Percentiles rank a stretch among this genome's conserved stretches.
These are phyloP conservation scores for Saposhnikovia divaricata DNA, from an alignment of 129 eudicot genomes.

Conservation along the genomic window DNA sequence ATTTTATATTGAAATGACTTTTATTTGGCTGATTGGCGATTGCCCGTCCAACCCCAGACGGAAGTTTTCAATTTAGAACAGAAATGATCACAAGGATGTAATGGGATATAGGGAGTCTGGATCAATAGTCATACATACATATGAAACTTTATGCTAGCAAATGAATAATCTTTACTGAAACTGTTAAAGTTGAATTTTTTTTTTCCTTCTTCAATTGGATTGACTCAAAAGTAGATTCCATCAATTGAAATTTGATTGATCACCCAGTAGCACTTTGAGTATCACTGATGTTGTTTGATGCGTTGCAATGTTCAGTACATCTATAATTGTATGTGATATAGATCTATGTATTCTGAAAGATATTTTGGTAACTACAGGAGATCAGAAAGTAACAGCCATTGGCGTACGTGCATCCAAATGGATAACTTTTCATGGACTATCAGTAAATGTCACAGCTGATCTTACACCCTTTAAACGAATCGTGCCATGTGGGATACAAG, in stretches of 20 bases:
- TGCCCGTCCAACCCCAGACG: neutral
- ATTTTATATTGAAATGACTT: neutral
- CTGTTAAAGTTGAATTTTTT: neutral
- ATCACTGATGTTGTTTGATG: neutral
- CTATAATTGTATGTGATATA: neutral
- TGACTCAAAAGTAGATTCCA: neutral
- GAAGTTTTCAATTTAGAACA: neutral
- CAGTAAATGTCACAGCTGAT: constrained; percentile 32
- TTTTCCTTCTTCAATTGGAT: neutral
- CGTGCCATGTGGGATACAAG: constrained; percentile 21
- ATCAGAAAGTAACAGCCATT: constrained; percentile 26
- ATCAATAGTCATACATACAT: neutral
- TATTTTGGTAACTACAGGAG: neutral
- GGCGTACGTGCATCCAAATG: constrained; percentile 74
- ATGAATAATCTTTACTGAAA: too few relatives aligned
- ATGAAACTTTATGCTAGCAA: too few relatives aligned
- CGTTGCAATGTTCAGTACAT: neutral
- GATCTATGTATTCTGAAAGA: neutral
- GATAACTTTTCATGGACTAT: constrained; percentile 79
- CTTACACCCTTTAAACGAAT: constrained; percentile 1
- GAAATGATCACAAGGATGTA: neutral
- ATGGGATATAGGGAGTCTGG: neutral
- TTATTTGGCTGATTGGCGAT: neutral
- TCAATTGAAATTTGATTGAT: neutral
- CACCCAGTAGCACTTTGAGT: neutral